phyloP scores from a whole-genome alignment of 495 filamentous ascomycete species.

The Glonium stellatum region DNA sequence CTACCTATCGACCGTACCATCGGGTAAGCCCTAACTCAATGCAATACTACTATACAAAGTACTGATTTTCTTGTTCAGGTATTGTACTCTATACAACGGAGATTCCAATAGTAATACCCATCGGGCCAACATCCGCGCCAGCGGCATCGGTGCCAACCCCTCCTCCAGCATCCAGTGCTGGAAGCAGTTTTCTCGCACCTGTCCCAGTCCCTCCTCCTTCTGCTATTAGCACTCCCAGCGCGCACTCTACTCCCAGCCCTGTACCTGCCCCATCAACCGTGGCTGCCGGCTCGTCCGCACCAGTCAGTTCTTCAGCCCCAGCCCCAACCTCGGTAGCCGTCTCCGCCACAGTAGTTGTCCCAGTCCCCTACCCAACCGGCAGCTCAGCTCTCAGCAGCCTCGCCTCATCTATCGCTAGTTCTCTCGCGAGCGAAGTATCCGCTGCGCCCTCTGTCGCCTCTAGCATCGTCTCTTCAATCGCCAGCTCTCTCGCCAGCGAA shows the following conservation, averaged over 20 bases:
- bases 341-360: neutral
- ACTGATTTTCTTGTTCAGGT: neutral
- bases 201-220: neutral
- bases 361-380: neutral
- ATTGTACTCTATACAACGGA: conserved; percentile 2
- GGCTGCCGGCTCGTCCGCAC: neutral
- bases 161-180: neutral
- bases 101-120: neutral
- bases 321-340: neutral
- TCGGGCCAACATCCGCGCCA: neutral
- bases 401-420: neutral
- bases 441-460: neutral
- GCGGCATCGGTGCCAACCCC: neutral
- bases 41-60: neutral
- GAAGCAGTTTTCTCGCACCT: neutral
- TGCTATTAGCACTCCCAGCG: neutral
- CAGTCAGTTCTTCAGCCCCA: neutral
- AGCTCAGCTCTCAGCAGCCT: neutral
- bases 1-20: neutral
- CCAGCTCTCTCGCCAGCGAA: neutral
- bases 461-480: neutral
- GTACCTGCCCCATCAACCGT: neutral
- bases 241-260: neutral
- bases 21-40: neutral
- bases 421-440: neutral